Base-by-base conservation (phyloP, 2,329 filamentous ascomycete genomes). In the Colletotrichum sp. region DNA sequence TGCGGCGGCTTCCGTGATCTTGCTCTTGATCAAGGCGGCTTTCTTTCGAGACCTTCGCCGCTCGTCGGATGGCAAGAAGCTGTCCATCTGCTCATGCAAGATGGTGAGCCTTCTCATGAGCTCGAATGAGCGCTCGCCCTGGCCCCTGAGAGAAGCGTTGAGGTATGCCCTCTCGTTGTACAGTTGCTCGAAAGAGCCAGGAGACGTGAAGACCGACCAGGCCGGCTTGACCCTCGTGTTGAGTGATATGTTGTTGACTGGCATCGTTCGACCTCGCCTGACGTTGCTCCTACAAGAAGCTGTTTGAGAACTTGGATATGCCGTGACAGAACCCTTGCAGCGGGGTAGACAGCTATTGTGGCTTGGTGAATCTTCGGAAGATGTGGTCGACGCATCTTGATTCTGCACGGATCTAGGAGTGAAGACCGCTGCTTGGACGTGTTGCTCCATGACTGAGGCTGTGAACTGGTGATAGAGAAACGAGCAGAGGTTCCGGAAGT, bases 131-230 rank as follows among this genome's bases (percentile, higher is more conserved):
- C 83, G 83, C 8, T 74, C 60, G 44, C 85, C 85, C 68, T 89
- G 86, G 7, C 82, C 79, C 28, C 87, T 84, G 0, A 91, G 84
- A 12, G 80, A 81, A 21, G 81, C 76, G 2, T 85, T 72, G 21
- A 92, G 85, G 74, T 90, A 90, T 8, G 85, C 81, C 15, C 85
- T 84, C 78, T 92, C 90, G 5, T 81, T 80, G 69, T 86, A 84
- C 6, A 90, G 82, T 7, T 86, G 85, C 21, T 86, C 83, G 65
- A 88, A 84, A 0, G 86, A 80, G 2, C 87, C 84, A 3, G 85
- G 85, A 5, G 83, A 81, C 60, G 87, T 81, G 72, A 84, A 78
- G 18, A 82, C 68, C 13, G 80, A 72, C 57, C 79, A 76, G 10
- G 71, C 73, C n/a, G 68, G 77, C 26, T 67, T 55, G 5, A 66